phyloP scores from a whole-genome alignment of 441 rosid species.

The Adansonia grandidieri region DNA sequence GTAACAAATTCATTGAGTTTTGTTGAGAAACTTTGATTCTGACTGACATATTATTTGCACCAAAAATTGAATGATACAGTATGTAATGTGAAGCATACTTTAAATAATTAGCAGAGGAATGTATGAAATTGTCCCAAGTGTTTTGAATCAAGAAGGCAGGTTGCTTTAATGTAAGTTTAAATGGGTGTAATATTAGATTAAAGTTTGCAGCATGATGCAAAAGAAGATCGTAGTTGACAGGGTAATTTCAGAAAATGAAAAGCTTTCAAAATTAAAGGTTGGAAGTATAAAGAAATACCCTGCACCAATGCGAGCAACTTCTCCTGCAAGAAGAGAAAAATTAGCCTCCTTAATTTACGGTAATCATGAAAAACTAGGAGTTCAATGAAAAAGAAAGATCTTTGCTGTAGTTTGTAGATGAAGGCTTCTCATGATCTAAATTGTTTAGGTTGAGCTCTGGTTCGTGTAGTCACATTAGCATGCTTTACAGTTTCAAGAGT shows the following conservation, averaged over 20 bases:
- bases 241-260: not conserved
- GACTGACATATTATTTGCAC: not conserved
- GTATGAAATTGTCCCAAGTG: not conserved
- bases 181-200: not conserved
- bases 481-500: slow-evolving; percentile 1
- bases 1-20: not conserved
- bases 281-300: slow-evolving; percentile 66
- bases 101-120: not conserved
- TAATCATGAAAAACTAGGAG: not conserved
- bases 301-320: slow-evolving; percentile 82
- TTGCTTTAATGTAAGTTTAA: not conserved
- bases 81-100: not conserved
- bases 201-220: not conserved
- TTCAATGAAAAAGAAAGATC: not conserved
- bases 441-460: not conserved
- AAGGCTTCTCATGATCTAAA: slow-evolving; percentile 4
- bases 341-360: not conserved
- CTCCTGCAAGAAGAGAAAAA: slow-evolving; percentile 56
- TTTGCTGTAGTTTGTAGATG: not conserved
- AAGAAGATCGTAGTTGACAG: not conserved
- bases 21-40: not conserved
- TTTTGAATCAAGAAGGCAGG: not conserved
- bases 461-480: slow-evolving; percentile 9
- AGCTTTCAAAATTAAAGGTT: slow-evolving; percentile 11
- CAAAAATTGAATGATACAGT: slow-evolving; percentile 1